These are phyloP conservation scores for Monilinia laxa DNA, from an alignment of 2,329 filamentous ascomycete genomes.

Conservation along the genomic window DNA sequence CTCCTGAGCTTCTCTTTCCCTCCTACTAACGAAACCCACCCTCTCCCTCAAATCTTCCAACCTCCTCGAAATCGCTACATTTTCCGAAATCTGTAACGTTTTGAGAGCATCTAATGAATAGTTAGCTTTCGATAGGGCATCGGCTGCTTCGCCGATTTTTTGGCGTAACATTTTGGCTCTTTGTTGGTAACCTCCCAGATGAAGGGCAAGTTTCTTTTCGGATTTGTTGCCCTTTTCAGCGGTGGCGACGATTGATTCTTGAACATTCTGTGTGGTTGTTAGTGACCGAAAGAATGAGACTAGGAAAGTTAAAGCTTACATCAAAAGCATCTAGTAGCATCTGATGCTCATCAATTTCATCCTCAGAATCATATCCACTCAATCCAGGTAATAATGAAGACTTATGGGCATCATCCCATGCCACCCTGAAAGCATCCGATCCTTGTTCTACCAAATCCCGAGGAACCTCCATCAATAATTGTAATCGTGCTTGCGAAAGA, in stretches of 20 bases:
- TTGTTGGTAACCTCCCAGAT: constrained; percentile 87
- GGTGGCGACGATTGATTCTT: constrained; percentile 68
- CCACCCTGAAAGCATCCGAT: constrained; percentile 52
- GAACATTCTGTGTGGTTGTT: constrained; percentile 55
- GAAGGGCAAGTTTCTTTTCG: constrained; percentile 87
- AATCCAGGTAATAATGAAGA: constrained; percentile 71
- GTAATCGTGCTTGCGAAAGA: constrained; percentile 72
- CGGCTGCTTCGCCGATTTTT: constrained; percentile 75
- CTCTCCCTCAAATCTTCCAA: constrained; percentile 78
- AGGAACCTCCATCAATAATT: constrained; percentile 56
- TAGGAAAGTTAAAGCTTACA: constrained; percentile 47
- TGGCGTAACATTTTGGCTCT: constrained; percentile 75
- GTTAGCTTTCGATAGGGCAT: constrained; percentile 70
- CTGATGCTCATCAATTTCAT: constrained; percentile 51
- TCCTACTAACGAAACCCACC: constrained; percentile 72
- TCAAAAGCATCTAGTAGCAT: constrained; percentile 63
- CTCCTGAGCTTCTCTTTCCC: constrained; percentile 90
- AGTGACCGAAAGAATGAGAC: constrained; percentile 25
- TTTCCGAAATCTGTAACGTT: constrained; percentile 75
- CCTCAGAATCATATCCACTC: constrained; percentile 74
- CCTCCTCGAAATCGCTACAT: constrained; percentile 69
- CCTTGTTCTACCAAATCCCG: constrained; percentile 51
- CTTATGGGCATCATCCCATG: constrained; percentile 54
- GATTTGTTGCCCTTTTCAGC: constrained; percentile 83
- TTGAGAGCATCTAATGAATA: constrained; percentile 72